Conservation (phyloP, 1,284 basidiomycete species). For the Trichosporon sp. region DNA sequence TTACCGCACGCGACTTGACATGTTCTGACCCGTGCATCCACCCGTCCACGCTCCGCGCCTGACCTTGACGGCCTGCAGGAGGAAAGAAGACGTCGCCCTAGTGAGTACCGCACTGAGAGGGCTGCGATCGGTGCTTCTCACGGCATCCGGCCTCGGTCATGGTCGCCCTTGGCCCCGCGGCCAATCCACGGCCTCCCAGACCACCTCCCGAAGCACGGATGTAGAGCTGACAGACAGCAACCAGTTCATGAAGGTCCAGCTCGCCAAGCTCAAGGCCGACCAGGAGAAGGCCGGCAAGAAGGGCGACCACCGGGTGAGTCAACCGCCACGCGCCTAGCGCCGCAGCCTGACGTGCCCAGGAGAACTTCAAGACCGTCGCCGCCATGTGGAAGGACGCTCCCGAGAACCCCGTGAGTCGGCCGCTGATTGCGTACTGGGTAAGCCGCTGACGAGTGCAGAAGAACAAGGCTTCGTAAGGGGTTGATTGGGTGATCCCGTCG, state of each 20-base stretch:
- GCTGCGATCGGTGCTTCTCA: not conserved
- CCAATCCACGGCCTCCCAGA: not conserved
- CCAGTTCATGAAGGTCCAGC: constrained; percentile 49
- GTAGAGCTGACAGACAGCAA: constrained; percentile 30
- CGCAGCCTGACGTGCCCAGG: constrained; percentile 20
- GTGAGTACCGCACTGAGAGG: not conserved
- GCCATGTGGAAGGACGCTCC: constrained; percentile 39
- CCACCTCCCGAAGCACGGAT: not conserved
- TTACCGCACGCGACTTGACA: not conserved
- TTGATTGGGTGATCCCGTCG: no score
- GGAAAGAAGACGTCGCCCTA: constrained; percentile 4
- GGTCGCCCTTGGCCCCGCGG: not conserved
- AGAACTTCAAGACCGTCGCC: constrained; percentile 47
- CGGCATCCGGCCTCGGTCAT: not conserved
- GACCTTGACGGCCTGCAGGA: not conserved
- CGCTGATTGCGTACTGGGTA: not conserved
- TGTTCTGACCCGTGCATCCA: not conserved
- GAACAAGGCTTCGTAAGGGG: constrained; percentile 9
- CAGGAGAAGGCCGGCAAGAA: constrained; percentile 44
- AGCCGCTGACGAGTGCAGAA: not conserved
- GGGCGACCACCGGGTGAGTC: constrained; percentile 42
- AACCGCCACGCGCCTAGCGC: not conserved
- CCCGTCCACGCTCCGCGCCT: no score
- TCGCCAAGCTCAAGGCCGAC: constrained; percentile 48
- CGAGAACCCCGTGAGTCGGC: constrained; percentile 46